phyloP scores from a whole-genome alignment of 306 rosid species.

The Cicer cuneatum region DNA sequence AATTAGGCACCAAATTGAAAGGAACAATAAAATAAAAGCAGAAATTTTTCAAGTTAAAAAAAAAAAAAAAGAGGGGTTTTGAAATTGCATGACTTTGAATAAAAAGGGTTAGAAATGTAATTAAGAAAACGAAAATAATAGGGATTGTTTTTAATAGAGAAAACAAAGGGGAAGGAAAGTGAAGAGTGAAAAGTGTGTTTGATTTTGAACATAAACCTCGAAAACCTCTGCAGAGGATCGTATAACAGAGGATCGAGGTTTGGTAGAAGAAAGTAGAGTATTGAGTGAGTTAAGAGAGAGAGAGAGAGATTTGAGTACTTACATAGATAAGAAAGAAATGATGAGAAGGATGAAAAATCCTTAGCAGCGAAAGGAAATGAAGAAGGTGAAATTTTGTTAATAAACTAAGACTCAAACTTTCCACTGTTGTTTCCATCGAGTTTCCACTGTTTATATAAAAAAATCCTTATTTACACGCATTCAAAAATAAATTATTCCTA shows the following conservation, averaged over 20 bases:
- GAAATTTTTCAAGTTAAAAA: neutral
- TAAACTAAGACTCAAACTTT: too few relatives aligned
- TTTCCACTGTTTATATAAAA: too few relatives aligned
- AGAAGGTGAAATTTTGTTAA: too few relatives aligned
- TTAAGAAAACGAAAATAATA: neutral
- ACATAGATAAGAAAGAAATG: slow-evolving; percentile 10
- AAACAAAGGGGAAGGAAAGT: neutral
- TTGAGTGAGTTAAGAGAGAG: neutral
- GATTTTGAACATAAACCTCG: slow-evolving; percentile 35
- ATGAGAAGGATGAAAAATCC: neutral
- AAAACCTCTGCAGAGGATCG: neutral
- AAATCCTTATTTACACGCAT: too few relatives aligned
- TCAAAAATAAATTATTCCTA: too few relatives aligned
- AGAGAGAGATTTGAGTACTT: slow-evolving; percentile 5
- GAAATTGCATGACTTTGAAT: slow-evolving; percentile 8
- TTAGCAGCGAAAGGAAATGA: neutral
- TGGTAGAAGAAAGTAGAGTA: neutral
- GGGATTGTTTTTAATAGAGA: neutral
- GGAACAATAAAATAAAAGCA: neutral
- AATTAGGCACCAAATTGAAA: neutral
- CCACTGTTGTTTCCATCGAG: too few relatives aligned
- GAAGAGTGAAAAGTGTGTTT: neutral
- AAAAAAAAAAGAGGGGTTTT: neutral
- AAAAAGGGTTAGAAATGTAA: neutral
- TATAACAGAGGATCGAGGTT: neutral